Base-by-base conservation (phyloP, 2,329 filamentous ascomycete species). In the Neonectria punicea region DNA sequence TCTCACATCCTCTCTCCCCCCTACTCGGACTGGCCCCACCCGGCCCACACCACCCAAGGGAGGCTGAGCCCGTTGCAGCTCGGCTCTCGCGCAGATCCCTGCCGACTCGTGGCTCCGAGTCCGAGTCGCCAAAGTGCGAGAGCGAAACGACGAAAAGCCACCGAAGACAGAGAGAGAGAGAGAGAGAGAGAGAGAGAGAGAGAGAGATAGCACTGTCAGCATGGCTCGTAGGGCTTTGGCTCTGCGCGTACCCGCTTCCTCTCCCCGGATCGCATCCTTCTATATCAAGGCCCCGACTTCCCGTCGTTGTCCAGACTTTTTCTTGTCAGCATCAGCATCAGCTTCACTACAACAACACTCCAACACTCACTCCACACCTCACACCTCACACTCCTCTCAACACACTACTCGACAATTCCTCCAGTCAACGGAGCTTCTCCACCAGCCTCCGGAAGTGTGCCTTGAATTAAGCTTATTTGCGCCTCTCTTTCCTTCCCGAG, bases 281-380 rank as follows among this genome's bases (percentile, higher is more conserved):
- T 63, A 63, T 63, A 63, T 63, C 60, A 63, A 63, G 60, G 60
- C 54, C 30, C 34, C 39, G 34, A 22, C 53, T 47, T 41, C 60
- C 54, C 53, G 6, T 47, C 22, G 10, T 20, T 44, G 50, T 51
- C 20, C 36, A 47, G 8, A n/a, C 11, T 14, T 53, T 46, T 22
- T 44, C 39, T 53, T 32, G 36, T 61, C 59, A 51, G 13, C 53
- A 58, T 61, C 58, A 44, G 11, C 43, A 49, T 36, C 16, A 34
- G 34, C 39, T 43, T 32, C 51, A 61, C 41, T 8, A 58, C 47
- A 53, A 16, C 32, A 51, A 32, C 36, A 20, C 41, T 34, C 18
- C 50, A 47, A 11, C 47, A 44, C 57, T 22, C 36, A 53, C 18
- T 22, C n/a, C 43, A 46, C 18, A 4, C 53, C 14, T 34, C 53